Conservation (phyloP, 495 filamentous ascomycete genomes). For the Acidiella bohemica region DNA sequence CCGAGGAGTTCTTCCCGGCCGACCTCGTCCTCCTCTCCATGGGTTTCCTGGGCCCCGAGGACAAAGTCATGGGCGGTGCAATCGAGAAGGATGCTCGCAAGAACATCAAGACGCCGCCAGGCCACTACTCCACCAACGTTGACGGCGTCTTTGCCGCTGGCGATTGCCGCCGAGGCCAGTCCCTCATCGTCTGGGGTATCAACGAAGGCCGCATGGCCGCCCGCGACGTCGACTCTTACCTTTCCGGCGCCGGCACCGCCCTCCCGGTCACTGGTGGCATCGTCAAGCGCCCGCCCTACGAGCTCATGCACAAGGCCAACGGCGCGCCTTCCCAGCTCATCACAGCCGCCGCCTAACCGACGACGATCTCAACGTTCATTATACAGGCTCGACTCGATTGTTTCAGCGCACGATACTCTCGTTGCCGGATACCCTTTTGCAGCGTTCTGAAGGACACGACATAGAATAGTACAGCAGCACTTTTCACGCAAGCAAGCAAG, state of each 20-base stretch:
- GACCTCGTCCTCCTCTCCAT: slow-evolving; percentile 94
- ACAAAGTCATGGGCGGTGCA: slow-evolving; percentile 67
- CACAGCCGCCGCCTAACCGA: slow-evolving; percentile 24
- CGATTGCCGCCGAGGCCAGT: slow-evolving; percentile 93
- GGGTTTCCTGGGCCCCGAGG: slow-evolving; percentile 96
- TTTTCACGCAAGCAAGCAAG: slow-evolving; percentile 8
- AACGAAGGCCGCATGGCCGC: slow-evolving; percentile 94
- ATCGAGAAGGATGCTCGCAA: slow-evolving; percentile 89
- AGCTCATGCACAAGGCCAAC: slow-evolving; percentile 29
- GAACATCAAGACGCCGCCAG: slow-evolving; percentile 93
- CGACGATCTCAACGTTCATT: neutral
- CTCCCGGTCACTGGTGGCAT: slow-evolving; percentile 94
- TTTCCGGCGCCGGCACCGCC: slow-evolving; percentile 58
- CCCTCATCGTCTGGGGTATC: slow-evolving; percentile 98
- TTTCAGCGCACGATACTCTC: slow-evolving; percentile 8
- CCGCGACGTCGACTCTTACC: slow-evolving; percentile 84
- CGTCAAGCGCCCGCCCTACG: slow-evolving; percentile 65
- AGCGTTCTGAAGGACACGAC: slow-evolving; percentile 9
- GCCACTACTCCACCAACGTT: slow-evolving; percentile 78
- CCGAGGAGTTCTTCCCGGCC: slow-evolving; percentile 93
- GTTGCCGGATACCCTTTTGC: slow-evolving; percentile 18
- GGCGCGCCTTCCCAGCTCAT: slow-evolving; percentile 23
- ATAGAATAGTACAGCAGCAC: slow-evolving; percentile 11
- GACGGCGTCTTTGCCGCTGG: slow-evolving; percentile 89
- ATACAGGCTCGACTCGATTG: slow-evolving; percentile 2